A percentile compares a stretch with the other conserved stretches of the same genome.
Evolutionary conservation across 345 rosid species (phyloP).

Genomic region (Eucalyptus guilfoylei): DNA sequence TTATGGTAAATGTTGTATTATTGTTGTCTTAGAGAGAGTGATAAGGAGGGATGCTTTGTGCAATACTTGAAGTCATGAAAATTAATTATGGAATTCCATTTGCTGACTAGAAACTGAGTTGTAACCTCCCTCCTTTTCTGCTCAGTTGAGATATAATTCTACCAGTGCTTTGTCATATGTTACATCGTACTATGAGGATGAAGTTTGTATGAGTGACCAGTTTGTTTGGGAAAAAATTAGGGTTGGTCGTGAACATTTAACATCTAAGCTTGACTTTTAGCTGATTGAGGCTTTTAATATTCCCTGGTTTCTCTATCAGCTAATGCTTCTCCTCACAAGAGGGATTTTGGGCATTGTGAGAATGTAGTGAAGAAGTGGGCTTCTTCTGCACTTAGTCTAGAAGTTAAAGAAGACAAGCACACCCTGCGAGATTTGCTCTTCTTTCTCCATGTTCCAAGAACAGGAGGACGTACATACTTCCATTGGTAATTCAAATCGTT

Average conservation of each 20-base stretch:
- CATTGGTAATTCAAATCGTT: conserved; percentile 46
- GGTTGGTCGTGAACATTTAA: background rate
- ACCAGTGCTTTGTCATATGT: background rate
- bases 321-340: conserved; percentile 18
- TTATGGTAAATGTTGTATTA: background rate
- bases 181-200: background rate
- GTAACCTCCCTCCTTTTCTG: background rate
- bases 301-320: conserved; percentile 14
- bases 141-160: background rate
- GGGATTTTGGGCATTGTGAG: conserved; percentile 52
- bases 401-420: conserved; percentile 42
- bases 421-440: conserved; percentile 65
- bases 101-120: background rate
- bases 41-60: background rate
- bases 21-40: background rate
- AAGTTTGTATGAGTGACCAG: background rate
- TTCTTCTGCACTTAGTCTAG: conserved; percentile 35
- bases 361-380: conserved; percentile 64
- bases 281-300: background rate
- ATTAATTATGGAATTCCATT: background rate
- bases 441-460: conserved; percentile 92
- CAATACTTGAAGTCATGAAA: background rate
- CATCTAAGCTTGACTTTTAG: background rate
- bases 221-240: background rate
- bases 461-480: conserved; percentile 92